A percentile compares a stretch with the other conserved stretches of the same genome.
phyloP scores from a whole-genome alignment of 495 filamentous ascomycete species.

The Neurospora tetraspora region DNA sequence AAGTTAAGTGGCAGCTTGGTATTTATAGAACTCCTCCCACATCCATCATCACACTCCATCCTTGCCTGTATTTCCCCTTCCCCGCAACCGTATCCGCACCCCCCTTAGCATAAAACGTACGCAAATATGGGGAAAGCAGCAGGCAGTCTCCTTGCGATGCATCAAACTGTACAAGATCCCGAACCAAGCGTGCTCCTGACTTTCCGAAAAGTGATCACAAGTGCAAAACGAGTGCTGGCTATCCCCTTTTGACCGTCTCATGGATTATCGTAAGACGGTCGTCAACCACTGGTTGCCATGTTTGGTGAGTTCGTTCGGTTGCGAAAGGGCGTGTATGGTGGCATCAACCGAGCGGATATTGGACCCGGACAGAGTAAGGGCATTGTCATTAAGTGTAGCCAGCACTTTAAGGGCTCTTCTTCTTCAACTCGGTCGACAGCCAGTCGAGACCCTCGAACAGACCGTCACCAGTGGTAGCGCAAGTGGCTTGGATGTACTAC shows the following conservation, averaged over 20 bases:
- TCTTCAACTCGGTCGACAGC: constrained; percentile 93
- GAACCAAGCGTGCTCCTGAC: constrained; percentile 37
- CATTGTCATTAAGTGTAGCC: constrained; percentile 8
- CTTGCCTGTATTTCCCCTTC: neutral
- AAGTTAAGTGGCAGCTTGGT: neutral
- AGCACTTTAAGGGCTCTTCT: constrained; percentile 62
- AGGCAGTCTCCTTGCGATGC: constrained; percentile 27
- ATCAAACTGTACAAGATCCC: constrained; percentile 42
- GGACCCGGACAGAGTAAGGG: constrained; percentile 22
- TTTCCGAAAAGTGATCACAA: constrained; percentile 34
- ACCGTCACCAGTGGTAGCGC: constrained; percentile 98
- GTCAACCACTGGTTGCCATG: constrained; percentile 27
- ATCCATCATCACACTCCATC: neutral
- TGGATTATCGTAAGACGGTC: constrained; percentile 26
- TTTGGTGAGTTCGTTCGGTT: constrained; percentile 38
- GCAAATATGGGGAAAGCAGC: constrained; percentile 13
- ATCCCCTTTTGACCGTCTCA: constrained; percentile 14
- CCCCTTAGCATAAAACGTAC: neutral
- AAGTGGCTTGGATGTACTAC: constrained; percentile 99
- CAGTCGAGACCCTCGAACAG: constrained; percentile 99
- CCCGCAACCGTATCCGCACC: neutral
- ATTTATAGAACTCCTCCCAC: neutral
- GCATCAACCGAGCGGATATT: constrained; percentile 37
- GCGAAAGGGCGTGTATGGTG: constrained; percentile 31
- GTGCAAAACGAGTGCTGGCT: constrained; percentile 23